phyloP scores from a whole-genome alignment of 1,284 basidiomycete species.

The Coniferiporia weirii region DNA sequence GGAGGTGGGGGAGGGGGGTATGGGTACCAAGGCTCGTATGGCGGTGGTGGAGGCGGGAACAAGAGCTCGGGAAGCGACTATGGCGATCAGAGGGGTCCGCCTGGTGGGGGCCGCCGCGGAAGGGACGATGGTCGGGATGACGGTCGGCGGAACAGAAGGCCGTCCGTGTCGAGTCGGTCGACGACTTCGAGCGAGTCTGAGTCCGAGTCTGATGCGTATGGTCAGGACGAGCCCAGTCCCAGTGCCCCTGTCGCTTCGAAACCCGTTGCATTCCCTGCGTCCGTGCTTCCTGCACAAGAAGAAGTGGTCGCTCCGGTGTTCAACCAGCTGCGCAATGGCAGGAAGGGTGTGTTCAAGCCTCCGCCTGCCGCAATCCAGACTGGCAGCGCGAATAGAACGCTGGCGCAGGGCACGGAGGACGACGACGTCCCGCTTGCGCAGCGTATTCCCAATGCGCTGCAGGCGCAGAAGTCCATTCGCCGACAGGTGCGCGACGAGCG shows the following conservation, averaged over 20 bases:
- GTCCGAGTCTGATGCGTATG: slow-evolving; percentile 16
- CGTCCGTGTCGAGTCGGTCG: slow-evolving; percentile 14
- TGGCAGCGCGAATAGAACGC: background rate
- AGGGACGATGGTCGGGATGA: slow-evolving; percentile 2
- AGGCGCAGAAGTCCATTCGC: slow-evolving; percentile 72
- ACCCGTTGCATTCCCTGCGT: no score
- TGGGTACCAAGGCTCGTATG: background rate
- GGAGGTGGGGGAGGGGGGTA: background rate
- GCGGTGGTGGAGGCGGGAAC: background rate
- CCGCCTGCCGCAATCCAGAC: background rate
- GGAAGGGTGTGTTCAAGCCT: slow-evolving; percentile 16
- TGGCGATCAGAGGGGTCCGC: background rate
- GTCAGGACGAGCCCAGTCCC: background rate
- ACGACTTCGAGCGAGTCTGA: slow-evolving; percentile 8
- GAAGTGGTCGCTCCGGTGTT: slow-evolving; percentile 23
- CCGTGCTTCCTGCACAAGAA: slow-evolving; percentile 25
- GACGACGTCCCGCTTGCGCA: slow-evolving; percentile 76
- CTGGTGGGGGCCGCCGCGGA: slow-evolving; percentile 1
- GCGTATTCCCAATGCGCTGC: slow-evolving; percentile 70
- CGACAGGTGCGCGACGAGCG: slow-evolving; percentile 64
- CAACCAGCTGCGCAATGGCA: slow-evolving; percentile 15
- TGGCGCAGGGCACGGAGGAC: slow-evolving; percentile 28
- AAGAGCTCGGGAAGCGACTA: slow-evolving; percentile 14
- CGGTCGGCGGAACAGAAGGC: background rate
- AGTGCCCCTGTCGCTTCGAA: slow-evolving; percentile 16